A percentile compares a stretch with the other conserved stretches of the same genome.
phyloP scores from a whole-genome alignment of 768 basidiomycete genomes.

The Termitomyces sp. region DNA sequence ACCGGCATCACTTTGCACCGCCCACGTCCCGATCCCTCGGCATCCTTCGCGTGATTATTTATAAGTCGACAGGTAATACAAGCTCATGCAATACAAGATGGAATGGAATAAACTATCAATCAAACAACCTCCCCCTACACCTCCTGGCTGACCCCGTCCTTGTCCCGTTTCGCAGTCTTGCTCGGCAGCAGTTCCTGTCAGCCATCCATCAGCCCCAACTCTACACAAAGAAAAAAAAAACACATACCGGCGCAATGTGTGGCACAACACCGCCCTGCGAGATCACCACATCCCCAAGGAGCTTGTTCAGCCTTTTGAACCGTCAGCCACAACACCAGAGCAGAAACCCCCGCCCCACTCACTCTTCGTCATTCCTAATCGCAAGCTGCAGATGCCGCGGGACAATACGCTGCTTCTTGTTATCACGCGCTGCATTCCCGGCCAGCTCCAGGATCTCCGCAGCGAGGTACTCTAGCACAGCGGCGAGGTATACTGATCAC shows the following conservation, averaged over 20 bases:
- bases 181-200: constrained; percentile 34
- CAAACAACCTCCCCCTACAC: constrained; percentile 23
- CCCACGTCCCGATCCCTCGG: not conserved
- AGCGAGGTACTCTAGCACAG: constrained; percentile 87
- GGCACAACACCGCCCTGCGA: constrained; percentile 83
- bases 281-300: constrained; percentile 78
- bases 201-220: not conserved
- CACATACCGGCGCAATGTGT: constrained; percentile 48
- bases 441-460: constrained; percentile 93
- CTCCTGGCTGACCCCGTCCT: constrained; percentile 34
- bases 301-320: constrained; percentile 67
- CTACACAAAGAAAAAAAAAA: not conserved
- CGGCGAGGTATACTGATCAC: constrained; percentile 73
- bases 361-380: constrained; percentile 89
- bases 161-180: constrained; percentile 38
- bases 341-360: no score
- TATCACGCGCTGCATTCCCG: constrained; percentile 78
- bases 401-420: constrained; percentile 92
- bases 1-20: constrained; percentile 3
- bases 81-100: constrained; percentile 16
- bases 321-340: no score
- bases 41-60: constrained; percentile 13
- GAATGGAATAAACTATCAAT: constrained; percentile 8
- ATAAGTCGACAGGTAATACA: constrained; percentile 19
- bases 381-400: constrained; percentile 91